Evolutionary conservation across 306 rosid genomes (phyloP).

Genomic region (Acacia crassicarpa): DNA sequence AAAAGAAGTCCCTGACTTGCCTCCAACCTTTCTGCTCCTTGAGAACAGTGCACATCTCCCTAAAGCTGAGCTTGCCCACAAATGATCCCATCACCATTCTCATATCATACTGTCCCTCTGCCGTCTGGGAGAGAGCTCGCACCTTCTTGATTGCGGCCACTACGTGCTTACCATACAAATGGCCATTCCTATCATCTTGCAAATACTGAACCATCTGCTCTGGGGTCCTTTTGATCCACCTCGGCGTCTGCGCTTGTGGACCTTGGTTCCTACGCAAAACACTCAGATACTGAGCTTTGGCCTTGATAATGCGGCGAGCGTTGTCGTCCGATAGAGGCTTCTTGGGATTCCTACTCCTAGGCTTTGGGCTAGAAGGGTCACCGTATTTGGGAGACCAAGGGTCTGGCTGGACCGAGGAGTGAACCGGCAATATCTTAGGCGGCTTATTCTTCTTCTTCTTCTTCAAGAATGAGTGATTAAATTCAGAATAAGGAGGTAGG

Average conservation of each 20-base stretch:
- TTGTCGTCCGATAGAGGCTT: constrained; percentile 81
- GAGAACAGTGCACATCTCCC: constrained; percentile 87
- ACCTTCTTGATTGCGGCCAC: constrained; percentile 82
- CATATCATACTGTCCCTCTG: constrained; percentile 64
- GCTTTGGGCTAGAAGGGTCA: constrained; percentile 64
- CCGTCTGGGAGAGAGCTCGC: constrained; percentile 55
- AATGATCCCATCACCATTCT: constrained; percentile 75
- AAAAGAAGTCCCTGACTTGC: constrained; percentile 80
- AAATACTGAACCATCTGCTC: constrained; percentile 90
- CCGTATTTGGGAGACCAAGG: constrained; percentile 77
- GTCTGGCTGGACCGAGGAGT: constrained; percentile 59
- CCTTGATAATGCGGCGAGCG: constrained; percentile 91
- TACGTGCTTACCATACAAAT: constrained; percentile 75
- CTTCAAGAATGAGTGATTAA: not conserved
- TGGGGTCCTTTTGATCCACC: constrained; percentile 84
- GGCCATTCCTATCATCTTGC: constrained; percentile 73
- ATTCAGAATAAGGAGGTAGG: constrained; percentile 11
- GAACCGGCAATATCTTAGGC: constrained; percentile 21
- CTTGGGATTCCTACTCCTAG: constrained; percentile 53
- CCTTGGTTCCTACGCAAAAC: constrained; percentile 79
- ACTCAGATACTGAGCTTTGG: constrained; percentile 63
- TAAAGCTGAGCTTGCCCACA: constrained; percentile 71
- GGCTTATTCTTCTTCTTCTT: not conserved
- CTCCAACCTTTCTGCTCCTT: constrained; percentile 95
- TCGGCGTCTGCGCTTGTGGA: constrained; percentile 79